Percentiles rank a stretch among this genome's conserved stretches.
These are phyloP conservation scores for Scheffersomyces illinoinensis DNA, from an alignment of 1,139 yeast genomes.

Conservation along the genomic window DNA sequence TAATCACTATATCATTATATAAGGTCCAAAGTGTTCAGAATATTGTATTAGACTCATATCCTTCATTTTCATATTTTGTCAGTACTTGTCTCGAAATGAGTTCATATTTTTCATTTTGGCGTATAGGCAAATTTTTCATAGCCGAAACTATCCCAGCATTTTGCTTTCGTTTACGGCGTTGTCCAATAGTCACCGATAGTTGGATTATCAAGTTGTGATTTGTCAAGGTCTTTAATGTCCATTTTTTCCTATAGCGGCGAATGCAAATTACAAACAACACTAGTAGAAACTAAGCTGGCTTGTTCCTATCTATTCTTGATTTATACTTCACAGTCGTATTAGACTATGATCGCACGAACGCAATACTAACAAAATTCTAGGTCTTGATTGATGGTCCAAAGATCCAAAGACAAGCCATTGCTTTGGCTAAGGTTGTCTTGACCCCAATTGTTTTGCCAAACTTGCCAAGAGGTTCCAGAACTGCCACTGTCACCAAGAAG, in stretches of 20 bases:
- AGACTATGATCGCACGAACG: background rate
- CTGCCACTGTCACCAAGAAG: slow-evolving; percentile 83
- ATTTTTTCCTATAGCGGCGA: background rate
- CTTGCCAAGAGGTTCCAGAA: slow-evolving; percentile 94
- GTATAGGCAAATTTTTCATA: background rate
- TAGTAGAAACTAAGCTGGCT: background rate
- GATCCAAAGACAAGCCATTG: slow-evolving; percentile 89
- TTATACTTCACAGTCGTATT: background rate
- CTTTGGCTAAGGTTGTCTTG: slow-evolving; percentile 85
- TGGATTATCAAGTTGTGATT: background rate
- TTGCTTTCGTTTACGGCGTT: background rate
- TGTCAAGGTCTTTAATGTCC: too few species aligned
- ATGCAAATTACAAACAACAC: background rate
- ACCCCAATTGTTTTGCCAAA: slow-evolving; percentile 85
- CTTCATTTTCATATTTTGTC: background rate
- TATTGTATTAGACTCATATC: background rate
- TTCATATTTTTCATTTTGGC: background rate
- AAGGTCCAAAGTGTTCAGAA: background rate
- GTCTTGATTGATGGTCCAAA: slow-evolving; percentile 96
- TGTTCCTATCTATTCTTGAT: background rate
- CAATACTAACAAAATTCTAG: slow-evolving; percentile 41
- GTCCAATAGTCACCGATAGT: background rate
- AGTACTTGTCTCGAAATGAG: background rate
- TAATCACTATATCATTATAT: background rate
- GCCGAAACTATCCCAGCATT: background rate